Conservation (phyloP, 1,284 basidiomycete species). For the Tylopilus microsporus region DNA sequence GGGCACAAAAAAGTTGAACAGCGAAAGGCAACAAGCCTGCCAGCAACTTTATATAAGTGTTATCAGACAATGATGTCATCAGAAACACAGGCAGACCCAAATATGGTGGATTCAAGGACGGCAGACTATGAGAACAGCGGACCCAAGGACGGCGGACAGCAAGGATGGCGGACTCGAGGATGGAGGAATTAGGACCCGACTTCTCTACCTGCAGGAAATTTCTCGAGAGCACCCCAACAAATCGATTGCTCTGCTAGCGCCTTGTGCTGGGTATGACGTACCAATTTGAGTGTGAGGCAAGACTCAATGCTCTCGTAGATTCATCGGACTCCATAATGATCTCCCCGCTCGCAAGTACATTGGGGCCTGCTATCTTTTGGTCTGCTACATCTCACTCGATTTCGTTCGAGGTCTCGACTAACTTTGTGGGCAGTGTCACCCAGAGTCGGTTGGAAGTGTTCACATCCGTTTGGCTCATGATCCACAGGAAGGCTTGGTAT, state of each 20-base stretch:
- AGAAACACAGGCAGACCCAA: no score
- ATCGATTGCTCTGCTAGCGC: constrained; percentile 38
- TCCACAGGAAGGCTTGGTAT: constrained; percentile 35
- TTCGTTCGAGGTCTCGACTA: not conserved
- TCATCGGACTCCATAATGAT: constrained; percentile 8
- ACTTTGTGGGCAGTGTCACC: constrained; percentile 33
- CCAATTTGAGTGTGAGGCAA: not conserved
- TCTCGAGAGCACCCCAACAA: constrained; percentile 46
- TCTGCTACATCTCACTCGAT: not conserved
- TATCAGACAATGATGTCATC: no score
- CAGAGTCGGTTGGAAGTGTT: constrained; percentile 38
- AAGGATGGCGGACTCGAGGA: no score
- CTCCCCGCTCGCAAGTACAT: constrained; percentile 18
- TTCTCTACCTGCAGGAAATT: constrained; percentile 44
- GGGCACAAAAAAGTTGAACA: no score
- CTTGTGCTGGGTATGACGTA: constrained; percentile 29
- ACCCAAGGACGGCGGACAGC: no score
- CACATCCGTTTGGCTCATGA: constrained; percentile 41
- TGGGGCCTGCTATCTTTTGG: constrained; percentile 17
- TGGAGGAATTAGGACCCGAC: constrained; percentile 37
- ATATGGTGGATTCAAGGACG: no score
- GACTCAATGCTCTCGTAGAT: constrained; percentile 6
- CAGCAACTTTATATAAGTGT: no score
- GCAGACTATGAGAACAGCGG: no score
- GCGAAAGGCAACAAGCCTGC: no score